Evolutionary conservation across 2,329 filamentous ascomycete genomes (phyloP).

Genomic region (Apiospora koreana): DNA sequence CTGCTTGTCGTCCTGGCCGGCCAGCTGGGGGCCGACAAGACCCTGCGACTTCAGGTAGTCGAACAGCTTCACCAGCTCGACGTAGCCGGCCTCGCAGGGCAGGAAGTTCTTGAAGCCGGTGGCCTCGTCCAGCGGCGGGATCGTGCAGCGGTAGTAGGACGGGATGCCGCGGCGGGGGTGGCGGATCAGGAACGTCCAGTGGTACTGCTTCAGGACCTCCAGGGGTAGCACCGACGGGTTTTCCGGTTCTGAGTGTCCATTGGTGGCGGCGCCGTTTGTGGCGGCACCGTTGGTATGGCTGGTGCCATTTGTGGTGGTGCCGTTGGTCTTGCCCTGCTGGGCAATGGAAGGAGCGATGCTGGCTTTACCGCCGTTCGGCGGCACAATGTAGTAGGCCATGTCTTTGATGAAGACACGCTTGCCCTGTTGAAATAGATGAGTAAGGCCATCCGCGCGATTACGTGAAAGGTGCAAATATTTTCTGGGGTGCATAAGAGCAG

Average conservation of each 20-base stretch:
- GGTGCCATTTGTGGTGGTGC: slow-evolving; percentile 38
- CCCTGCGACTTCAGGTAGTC: slow-evolving; percentile 74
- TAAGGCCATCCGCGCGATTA: not conserved
- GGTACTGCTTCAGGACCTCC: slow-evolving; percentile 74
- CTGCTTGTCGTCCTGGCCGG: slow-evolving; percentile 38
- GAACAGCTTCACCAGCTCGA: slow-evolving; percentile 82
- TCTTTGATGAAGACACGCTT: slow-evolving; percentile 98
- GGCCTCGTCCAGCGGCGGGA: slow-evolving; percentile 78
- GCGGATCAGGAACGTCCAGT: slow-evolving; percentile 96
- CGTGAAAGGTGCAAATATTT: not conserved
- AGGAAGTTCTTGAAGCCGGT: slow-evolving; percentile 89
- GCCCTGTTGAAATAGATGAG: slow-evolving; percentile 51
- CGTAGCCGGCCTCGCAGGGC: slow-evolving; percentile 86
- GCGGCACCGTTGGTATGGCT: slow-evolving; percentile 29
- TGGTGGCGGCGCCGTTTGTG: slow-evolving; percentile 52
- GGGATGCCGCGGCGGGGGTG: slow-evolving; percentile 91
- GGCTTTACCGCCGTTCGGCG: slow-evolving; percentile 68
- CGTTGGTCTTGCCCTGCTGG: slow-evolving; percentile 38
- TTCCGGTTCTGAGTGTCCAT: slow-evolving; percentile 52
- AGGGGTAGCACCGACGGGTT: slow-evolving; percentile 87
- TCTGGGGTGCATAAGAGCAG: not conserved
- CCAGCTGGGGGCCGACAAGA: slow-evolving; percentile 69
- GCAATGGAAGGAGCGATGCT: slow-evolving; percentile 75
- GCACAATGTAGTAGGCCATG: slow-evolving; percentile 89
- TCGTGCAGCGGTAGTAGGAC: slow-evolving; percentile 91